Conservation (phyloP, 192 early-diverging fungal genomes). For the Phycomyces nitens region DNA sequence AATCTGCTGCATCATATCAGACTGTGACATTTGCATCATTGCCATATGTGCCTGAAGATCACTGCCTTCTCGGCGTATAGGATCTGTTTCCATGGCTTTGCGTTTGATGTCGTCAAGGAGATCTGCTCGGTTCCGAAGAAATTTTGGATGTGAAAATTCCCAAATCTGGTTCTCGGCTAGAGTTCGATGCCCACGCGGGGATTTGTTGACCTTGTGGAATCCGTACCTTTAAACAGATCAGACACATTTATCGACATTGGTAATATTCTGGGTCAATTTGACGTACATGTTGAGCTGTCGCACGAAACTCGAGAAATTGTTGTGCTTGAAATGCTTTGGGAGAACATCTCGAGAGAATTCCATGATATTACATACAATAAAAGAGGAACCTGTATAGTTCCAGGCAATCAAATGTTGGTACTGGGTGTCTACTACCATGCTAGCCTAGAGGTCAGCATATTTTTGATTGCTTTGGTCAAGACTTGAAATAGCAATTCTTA, state of each 20-base stretch:
- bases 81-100: constrained; percentile 84
- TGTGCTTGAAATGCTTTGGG: constrained; percentile 92
- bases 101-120: constrained; percentile 89
- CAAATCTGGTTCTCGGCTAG: constrained; percentile 89
- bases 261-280: neutral
- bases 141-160: constrained; percentile 87
- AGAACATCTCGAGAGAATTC: constrained; percentile 87
- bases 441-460: constrained; percentile 18
- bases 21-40: constrained; percentile 74
- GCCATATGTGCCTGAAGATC: constrained; percentile 75
- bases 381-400: constrained; percentile 85
- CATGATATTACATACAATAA: constrained; percentile 88
- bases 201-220: constrained; percentile 93
- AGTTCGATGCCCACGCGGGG: constrained; percentile 80
- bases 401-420: constrained; percentile 88
- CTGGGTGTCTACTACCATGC: constrained; percentile 82
- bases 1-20: constrained; percentile 70
- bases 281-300: constrained; percentile 80
- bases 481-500: constrained; percentile 12
- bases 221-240: constrained; percentile 54
- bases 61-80: constrained; percentile 66
- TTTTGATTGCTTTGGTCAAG: neutral
- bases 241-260: neutral
- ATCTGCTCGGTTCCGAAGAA: constrained; percentile 70
- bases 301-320: constrained; percentile 90